Evolutionary conservation across 495 filamentous ascomycete genomes (phyloP), one percentile per base, ranked within the genome.

Genomic region (Daldinia grandis): DNA sequence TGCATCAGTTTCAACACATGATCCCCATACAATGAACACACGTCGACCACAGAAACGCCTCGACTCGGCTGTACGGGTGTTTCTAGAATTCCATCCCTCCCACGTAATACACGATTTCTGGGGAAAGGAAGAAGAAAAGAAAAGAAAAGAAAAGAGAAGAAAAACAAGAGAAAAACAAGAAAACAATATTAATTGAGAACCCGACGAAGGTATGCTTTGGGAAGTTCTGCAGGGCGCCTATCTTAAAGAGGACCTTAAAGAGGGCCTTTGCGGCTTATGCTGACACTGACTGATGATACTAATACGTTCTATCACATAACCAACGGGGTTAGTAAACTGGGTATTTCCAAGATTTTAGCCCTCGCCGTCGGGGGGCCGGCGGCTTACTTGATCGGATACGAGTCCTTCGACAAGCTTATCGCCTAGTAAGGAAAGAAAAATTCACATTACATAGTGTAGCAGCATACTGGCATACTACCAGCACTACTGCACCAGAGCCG

Each of bases 1-100:
- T 57, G 40, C 57, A 69, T 69, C 61, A 69, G 38, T 31, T 56
- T 70, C 56, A 57, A 60, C 61, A 65, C 49, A 62, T 55, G 58
- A 58, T 62, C 37, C 51, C 37, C 33, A 17, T 58, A 58, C 58
- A 62, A 33, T 49, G n/a, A 64, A 62, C 59, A 58, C n/a, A 68
- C 30, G 58, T 62, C 37, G 42, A 58, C 51, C 30, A 51, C 15
- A 64, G 31, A 57, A 56, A 61, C 33, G 24, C 49, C 56, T 56
- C 56, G 28, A 61, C 49, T 53, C 30, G 30, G 30, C 19, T 40
- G 15, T 30, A 19, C 44, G 44, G 24, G 19, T 14, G 21, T 53
- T 30, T 60, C 57, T 35, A 38, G 54, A 57, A 24, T 25, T 10
- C 10, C n/a, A 38, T 57, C 30, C 17, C 12, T 38, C 7, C 19